Base-by-base conservation (phyloP, 495 filamentous ascomycete genomes). In the Xylaria nigripes region DNA sequence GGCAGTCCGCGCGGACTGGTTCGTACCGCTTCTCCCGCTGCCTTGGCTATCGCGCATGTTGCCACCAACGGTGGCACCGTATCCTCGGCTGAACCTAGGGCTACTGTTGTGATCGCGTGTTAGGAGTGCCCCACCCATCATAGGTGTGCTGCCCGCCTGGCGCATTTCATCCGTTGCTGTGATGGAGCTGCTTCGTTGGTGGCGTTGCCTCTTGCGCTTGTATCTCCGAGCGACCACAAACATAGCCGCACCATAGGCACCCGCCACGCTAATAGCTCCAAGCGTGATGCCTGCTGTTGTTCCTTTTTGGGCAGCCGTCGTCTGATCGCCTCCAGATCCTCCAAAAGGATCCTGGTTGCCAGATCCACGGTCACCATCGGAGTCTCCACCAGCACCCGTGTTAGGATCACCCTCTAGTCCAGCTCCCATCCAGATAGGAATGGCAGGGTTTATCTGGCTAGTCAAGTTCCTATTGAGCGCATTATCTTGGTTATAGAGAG, bases 191-290 rank as follows among this genome's bases (percentile, higher is more conserved):
- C 85, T 79, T 47, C 94, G 86, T 56, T 82, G 79, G 71, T 97
- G 93, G 53, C 81, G 71, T 65, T 85, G 80, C 73, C 84, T 86
- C 74, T 85, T 86, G 72, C 86, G 86, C 76, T 89, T 90, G 80
- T 97, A 98, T 55, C 93, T 79, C 43, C 94, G 81, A 22, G 93
- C 93, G 58, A 97, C 81, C 67, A 91, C 86, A 72, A 97, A 94
- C 93, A 98, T 97, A 68, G 89, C 94, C n/a, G 88, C 92, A 65
- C 91, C 94, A 61, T 98, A 98, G n/a, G 85, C 86, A 43, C 85
- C 84, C 15, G 89, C 89, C 62, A 90, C 89, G 40, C 78, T 81
- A 27, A 90, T 81, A 48, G 87, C 85, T 61, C 85, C 87, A 44
- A 84, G 72, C 45, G 83, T 88, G 66, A 96, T 89, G 58, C 86